Base-by-base conservation (phyloP, 257 asterid genomes). In the Forsythia viridissima region DNA sequence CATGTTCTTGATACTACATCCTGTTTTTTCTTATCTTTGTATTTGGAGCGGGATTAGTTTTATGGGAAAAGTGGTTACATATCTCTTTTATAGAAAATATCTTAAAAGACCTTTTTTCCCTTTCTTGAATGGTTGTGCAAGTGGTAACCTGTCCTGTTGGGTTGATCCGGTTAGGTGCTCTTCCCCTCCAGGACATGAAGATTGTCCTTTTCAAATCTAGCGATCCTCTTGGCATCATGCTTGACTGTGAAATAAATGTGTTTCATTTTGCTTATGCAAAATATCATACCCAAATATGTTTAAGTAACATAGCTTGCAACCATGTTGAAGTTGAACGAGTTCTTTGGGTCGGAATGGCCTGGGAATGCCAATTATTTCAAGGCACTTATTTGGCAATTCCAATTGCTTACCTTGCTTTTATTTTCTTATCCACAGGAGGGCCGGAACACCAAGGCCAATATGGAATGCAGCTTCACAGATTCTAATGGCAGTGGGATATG, bases 391-490 rank as follows among this genome's bases (percentile, higher is more conserved):
- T 55, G 65, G 9, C 65, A 55, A 16, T 16, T 55, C 11, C 67
- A 57, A n/a, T 57, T 71, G 65, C 38, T 72, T 46, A 37, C 55
- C 55, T 11, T 43, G 8, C 61, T 11, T 76, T 41, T n/a, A 38
- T 71, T 79, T 38, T 63, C 55, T 44, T 67, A 18, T 57, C 24
- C 63, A 63, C 67, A 92, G 97, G 88, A 84, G 80, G 81, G 81
- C 82, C 3, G 93, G 91, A 76, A 86, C 86, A 5, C 93, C 97
- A 5, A 87, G 97, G 82, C 97, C 97, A 0, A 24, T 91, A 4
- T 90, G 93, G 97, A 91, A 91, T 34, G 95, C 97, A 1, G 94
- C 90, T 13, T 86, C 97, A 1, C 93, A 91, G 41, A 84, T 91
- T 16, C 85, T 92, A 21, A 89, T 92, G 92, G 88, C 90, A 0